Evolutionary conservation across 2,329 filamentous ascomycete species (phyloP).

Genomic region (Alternaria hordeiaustralica): DNA sequence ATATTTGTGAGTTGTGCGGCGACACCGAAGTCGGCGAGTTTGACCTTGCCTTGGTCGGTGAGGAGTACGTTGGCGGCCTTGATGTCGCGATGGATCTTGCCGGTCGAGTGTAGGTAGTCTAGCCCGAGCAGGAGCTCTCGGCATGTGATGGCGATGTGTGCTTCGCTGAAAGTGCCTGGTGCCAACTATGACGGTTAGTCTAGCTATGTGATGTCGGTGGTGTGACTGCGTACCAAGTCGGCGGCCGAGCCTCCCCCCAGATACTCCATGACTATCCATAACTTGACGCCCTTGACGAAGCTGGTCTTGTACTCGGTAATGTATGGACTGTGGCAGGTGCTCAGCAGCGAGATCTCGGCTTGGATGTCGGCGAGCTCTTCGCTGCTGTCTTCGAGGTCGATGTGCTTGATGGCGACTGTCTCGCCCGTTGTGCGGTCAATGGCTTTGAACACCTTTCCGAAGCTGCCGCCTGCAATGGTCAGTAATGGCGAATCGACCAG

Average conservation of each 20-base stretch:
- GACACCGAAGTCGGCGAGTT: constrained; percentile 96
- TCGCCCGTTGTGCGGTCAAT: constrained; percentile 90
- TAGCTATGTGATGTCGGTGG: not conserved
- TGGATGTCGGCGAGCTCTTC: constrained; percentile 99
- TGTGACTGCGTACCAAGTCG: constrained; percentile 72
- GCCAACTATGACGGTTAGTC: constrained; percentile 69
- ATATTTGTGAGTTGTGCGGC: constrained; percentile 96
- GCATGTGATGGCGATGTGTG: constrained; percentile 92
- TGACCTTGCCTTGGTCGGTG: constrained; percentile 88
- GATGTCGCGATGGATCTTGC: constrained; percentile 96
- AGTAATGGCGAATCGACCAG: constrained; percentile 8
- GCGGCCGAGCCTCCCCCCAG: constrained; percentile 93
- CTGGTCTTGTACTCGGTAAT: constrained; percentile 97
- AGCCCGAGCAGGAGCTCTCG: constrained; percentile 88
- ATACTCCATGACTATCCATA: constrained; percentile 99
- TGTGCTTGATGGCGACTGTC: constrained; percentile 96
- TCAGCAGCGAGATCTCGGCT: constrained; percentile 92
- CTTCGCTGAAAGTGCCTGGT: constrained; percentile 86
- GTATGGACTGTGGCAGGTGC: constrained; percentile 91
- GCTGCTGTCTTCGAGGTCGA: constrained; percentile 97
- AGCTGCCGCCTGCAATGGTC: constrained; percentile 76
- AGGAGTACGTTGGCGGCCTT: constrained; percentile 96
- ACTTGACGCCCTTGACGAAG: constrained; percentile 92
- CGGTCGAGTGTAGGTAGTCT: constrained; percentile 90
- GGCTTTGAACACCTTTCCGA: constrained; percentile 96